Conservation (phyloP, 2,329 filamentous ascomycete species). For the Cladosporium austrohemisphaericum region DNA sequence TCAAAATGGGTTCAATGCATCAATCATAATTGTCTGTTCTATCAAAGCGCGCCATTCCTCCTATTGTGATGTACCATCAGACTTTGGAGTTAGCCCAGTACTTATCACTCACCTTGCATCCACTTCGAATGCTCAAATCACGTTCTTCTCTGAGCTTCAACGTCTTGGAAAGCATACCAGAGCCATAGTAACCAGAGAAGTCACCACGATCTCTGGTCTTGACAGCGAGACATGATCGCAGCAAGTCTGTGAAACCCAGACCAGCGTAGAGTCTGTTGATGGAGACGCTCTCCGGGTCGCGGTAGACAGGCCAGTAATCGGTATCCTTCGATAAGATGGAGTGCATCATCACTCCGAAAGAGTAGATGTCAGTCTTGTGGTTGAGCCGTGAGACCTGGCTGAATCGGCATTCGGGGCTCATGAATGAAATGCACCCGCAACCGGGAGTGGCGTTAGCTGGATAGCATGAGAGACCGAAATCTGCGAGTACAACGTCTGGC, state of each 20-base stretch:
- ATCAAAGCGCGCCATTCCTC: too few relatives aligned
- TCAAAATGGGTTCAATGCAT: too few relatives aligned
- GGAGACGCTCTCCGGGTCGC: neutral
- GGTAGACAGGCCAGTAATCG: neutral
- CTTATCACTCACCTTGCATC: too few relatives aligned
- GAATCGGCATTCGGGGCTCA: neutral
- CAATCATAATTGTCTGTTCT: too few relatives aligned
- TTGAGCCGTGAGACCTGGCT: neutral
- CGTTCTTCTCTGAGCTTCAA: neutral
- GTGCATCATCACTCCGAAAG: neutral
- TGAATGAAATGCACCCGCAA: neutral
- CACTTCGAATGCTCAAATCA: neutral
- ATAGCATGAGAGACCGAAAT: neutral
- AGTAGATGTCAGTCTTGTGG: slow-evolving; percentile 2
- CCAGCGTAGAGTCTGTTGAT: neutral
- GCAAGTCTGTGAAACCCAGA: neutral
- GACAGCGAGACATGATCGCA: neutral
- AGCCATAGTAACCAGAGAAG: neutral
- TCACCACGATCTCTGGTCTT: neutral
- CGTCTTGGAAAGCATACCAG: neutral
- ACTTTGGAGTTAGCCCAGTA: too few relatives aligned
- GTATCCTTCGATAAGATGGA: neutral
- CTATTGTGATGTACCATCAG: too few relatives aligned
- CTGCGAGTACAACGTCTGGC: slow-evolving; percentile 1
- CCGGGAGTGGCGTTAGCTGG: neutral